Evolutionary conservation across 2,329 filamentous ascomycete genomes (phyloP).

Genomic region (Lachnellula subtilissima): DNA sequence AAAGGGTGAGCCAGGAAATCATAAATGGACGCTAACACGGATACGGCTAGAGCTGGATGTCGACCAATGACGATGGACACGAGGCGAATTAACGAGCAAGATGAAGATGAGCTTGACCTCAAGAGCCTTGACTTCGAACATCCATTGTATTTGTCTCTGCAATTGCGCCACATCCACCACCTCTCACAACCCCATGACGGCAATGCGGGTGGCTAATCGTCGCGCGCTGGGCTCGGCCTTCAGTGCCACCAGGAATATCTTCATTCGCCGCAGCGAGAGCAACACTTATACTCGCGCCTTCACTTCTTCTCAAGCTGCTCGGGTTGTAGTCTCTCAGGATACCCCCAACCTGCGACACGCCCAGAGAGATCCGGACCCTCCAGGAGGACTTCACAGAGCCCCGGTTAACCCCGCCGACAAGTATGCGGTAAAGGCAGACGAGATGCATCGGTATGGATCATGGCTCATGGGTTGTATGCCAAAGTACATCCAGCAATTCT

Average conservation of each 20-base stretch:
- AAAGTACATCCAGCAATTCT: conserved; percentile 98
- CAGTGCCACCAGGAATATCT: conserved; percentile 42
- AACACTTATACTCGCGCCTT: conserved; percentile 27
- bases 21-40: no score
- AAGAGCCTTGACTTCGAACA: not conserved
- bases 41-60: no score
- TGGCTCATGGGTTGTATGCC: conserved; percentile 96
- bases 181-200: conserved; percentile 43
- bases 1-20: not conserved
- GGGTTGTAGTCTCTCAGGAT: conserved; percentile 47
- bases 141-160: conserved; percentile 13
- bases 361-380: conserved; percentile 39
- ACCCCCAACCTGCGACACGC: conserved; percentile 64
- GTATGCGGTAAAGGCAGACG: conserved; percentile 79
- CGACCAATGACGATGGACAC: no score
- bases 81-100: not conserved
- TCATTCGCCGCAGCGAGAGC: conserved; percentile 20
- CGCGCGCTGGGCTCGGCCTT: conserved; percentile 53
- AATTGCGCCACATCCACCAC: conserved; percentile 30
- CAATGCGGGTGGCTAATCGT: conserved; percentile 54
- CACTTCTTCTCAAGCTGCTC: conserved; percentile 34
- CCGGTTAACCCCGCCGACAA: conserved; percentile 91
- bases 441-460: conserved; percentile 89
- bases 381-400: conserved; percentile 65
- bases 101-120: not conserved